These are phyloP conservation scores for Hypoxylon cercidicola DNA, from an alignment of 495 filamentous ascomycete genomes.

Conservation along the genomic window DNA sequence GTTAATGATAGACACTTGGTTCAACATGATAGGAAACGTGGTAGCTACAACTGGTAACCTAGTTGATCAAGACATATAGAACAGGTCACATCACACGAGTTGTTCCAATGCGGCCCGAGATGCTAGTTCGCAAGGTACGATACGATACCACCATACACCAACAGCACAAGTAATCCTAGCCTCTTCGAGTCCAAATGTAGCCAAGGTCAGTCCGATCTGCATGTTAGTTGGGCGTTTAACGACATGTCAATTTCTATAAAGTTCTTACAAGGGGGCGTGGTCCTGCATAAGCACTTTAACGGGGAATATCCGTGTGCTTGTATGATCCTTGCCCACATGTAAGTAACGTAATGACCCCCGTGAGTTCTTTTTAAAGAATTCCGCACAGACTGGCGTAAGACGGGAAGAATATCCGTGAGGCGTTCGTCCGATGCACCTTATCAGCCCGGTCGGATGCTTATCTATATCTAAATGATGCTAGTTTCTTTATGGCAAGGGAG, in stretches of 20 bases:
- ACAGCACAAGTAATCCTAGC: background rate
- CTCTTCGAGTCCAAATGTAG: background rate
- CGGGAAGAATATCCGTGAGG: slow-evolving; percentile 10
- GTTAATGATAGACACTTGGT: too few species aligned
- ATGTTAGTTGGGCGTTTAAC: background rate
- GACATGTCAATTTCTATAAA: slow-evolving; percentile 5
- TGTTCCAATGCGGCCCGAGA: background rate
- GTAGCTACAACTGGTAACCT: too few species aligned
- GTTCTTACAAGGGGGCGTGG: slow-evolving; percentile 1
- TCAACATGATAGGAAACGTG: too few species aligned
- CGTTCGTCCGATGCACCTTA: slow-evolving; percentile 16
- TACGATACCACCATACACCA: background rate
- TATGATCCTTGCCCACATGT: slow-evolving; percentile 10
- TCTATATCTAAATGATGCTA: background rate
- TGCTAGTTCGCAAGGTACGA: background rate
- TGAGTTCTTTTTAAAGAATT: slow-evolving; percentile 13
- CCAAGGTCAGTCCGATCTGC: slow-evolving; percentile 1
- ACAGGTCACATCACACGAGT: background rate
- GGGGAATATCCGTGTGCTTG: slow-evolving; percentile 9
- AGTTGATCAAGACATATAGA: background rate
- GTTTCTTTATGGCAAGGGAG: slow-evolving; percentile 6
- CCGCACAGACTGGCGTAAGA: slow-evolving; percentile 3
- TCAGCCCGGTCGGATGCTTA: slow-evolving; percentile 1
- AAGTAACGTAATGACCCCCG: slow-evolving; percentile 6
- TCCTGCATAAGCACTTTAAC: slow-evolving; percentile 2